Base-by-base conservation (phyloP, 2,329 filamentous ascomycete genomes). In the Aspergillus awamori region DNA sequence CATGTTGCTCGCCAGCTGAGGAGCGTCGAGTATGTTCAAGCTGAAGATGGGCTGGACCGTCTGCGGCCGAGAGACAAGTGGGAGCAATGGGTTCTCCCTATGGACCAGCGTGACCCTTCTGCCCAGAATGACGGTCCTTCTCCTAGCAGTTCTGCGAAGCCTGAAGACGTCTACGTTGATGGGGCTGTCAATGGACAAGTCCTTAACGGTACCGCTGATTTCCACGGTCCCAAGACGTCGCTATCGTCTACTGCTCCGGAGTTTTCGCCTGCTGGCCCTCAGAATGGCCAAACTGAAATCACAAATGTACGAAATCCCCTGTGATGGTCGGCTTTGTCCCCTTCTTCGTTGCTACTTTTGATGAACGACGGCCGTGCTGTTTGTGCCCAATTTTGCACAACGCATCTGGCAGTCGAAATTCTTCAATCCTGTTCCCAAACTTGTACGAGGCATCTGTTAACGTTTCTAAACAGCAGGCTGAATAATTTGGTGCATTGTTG, bases 41-140 rank as follows among this genome's bases (percentile, higher is more conserved):
- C 90, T 43, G 86, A 90, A 28, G 92, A 97, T 73, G 88, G 89
- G 33, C 81, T 89, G 53, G 92, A 97, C 74, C 86, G 92, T 47
- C 76, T 98, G 49, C 89, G 95, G 55, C 86, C 87, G 62, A 85
- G 86, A 26, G 84, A 92, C 20, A 87, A 86, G 26, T 97, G 93
- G 92, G 83, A 89, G 67, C 86, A 88, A 66, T 98, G 92, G 82
- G 85, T 97, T 20, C 78, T 96, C 61, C 84, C 86, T 2, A 82
- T 88, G 71, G 84, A 88, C 11, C 86, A 92, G 63, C 89, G 94
- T 64, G 87, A 93, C 67, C 82, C 87, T 45, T 83, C 86, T 20
- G 91, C 91, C 41, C 91, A 89, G 72, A 90, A 90, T 69, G 85
- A 89, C 17, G 93, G 93, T 8, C 86, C 87, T n/a, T 74, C 79